Base-by-base conservation (phyloP, 2,329 filamentous ascomycete species). In the Malbranchea zuffiana region DNA sequence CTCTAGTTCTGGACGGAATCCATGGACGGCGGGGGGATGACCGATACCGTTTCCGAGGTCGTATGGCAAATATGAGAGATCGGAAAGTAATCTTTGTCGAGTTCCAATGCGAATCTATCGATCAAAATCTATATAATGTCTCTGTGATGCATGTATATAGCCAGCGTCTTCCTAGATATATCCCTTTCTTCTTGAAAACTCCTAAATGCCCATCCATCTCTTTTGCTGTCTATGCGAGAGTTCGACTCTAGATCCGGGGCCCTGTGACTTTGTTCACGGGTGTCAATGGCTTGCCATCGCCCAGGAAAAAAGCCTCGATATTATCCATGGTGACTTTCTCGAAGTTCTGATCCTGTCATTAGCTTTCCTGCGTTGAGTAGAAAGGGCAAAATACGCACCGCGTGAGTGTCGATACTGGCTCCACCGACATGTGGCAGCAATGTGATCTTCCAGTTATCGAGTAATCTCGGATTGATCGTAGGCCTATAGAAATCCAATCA, bases 341-440 rank as follows among this genome's bases (percentile, higher is more conserved):
- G 29, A 46, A 46, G 24, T 44, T 44, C 44, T 46, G 28, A 11
- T n/a, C 8, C 10, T 12, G 18, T 28, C 12, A 10, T 6, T 29
- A n/a, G 32, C 23, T 25, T 26, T 10, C 21, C 23, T 10, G n/a
- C 11, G n/a, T 12, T 10, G 21, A 32, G 12, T 27, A 35, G 6
- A 18, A 15, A 6, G n/a, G 21, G 20, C 6, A 16, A 10, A 20
- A 24, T 30, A 32, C 42, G 15, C 31, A 46, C 44, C 15, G 21
- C 26, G 10, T 41, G 30, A 13, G 44, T 43, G 27, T 44, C 44
- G 15, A 37, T 32, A 15, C 36, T 41, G 2, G 37, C 37, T n/a
- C 44, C 44, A 10, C 44, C 44, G 11, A 44, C 41, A 33, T 46
- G 44, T 5, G 42, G 44, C n/a, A 43, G 34, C 37, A 46, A 30